Conservation (phyloP, 208 protist genomes). For the Trypanosoma boissoni region DNA sequence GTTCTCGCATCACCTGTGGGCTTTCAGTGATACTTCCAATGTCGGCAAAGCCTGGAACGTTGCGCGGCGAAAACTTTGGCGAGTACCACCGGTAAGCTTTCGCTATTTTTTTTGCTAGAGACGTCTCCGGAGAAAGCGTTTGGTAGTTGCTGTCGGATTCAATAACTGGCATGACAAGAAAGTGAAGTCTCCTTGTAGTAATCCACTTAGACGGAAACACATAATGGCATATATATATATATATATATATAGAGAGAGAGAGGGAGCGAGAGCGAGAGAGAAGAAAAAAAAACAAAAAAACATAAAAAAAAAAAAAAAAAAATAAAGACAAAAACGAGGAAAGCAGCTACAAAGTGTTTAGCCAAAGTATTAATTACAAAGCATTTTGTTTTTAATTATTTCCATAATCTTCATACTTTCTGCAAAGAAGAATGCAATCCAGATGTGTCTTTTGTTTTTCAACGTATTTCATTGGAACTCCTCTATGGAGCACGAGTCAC, state of each 20-base stretch:
- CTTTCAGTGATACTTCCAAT: constrained; percentile 85
- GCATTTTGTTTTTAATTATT: background rate
- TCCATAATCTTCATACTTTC: background rate
- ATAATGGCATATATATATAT: background rate
- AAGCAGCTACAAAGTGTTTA: background rate
- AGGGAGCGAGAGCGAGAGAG: no score
- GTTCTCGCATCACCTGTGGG: constrained; percentile 58
- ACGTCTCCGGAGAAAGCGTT: constrained; percentile 38
- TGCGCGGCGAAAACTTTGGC: constrained; percentile 81
- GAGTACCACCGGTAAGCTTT: constrained; percentile 87
- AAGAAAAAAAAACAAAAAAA: background rate
- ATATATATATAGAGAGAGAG: background rate
- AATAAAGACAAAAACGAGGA: background rate
- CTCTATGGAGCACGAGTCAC: constrained; percentile 24
- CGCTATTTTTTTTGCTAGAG: constrained; percentile 42
- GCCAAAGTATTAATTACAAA: background rate
- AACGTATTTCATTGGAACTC: constrained; percentile 2
- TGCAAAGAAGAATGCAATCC: background rate
- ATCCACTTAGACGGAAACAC: background rate
- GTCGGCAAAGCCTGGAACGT: constrained; percentile 89
- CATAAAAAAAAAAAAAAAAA: background rate
- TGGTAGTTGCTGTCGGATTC: constrained; percentile 50
- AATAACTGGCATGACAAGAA: constrained; percentile 35
- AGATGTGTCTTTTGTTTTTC: background rate
- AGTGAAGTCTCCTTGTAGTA: background rate